These are phyloP conservation scores for Blattamonas nauphoetae DNA, from an alignment of 78 protist genomes.

Conservation along the genomic window DNA sequence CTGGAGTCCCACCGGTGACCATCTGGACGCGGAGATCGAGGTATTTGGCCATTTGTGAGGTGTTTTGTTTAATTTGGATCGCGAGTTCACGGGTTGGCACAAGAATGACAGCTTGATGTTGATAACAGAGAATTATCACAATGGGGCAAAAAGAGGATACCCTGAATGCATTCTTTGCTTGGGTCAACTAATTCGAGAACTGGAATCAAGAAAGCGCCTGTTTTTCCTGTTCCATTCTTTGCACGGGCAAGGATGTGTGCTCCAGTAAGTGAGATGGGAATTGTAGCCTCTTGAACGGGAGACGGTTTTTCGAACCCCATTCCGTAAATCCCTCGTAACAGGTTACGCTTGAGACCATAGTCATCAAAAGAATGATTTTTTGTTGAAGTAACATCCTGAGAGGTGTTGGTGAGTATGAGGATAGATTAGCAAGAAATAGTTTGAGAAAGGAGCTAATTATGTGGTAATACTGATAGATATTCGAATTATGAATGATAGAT, in stretches of 20 bases:
- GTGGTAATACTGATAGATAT: neutral
- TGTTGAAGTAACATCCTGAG: constrained; percentile 85
- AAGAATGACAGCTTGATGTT: constrained; percentile 58
- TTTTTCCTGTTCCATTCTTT: constrained; percentile 99
- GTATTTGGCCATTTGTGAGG: constrained; percentile 78
- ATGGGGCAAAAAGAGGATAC: constrained; percentile 11
- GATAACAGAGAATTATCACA: neutral
- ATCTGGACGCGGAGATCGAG: constrained; percentile 74
- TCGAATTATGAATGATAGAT: neutral
- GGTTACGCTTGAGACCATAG: constrained; percentile 78
- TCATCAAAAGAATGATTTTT: constrained; percentile 82
- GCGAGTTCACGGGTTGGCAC: constrained; percentile 96
- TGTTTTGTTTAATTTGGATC: constrained; percentile 80
- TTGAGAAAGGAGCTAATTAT: neutral
- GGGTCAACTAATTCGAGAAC: constrained; percentile 67
- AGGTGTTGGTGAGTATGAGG: no score
- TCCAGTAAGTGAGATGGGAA: constrained; percentile 78
- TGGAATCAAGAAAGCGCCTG: constrained; percentile 88
- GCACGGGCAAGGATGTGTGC: constrained; percentile 56
- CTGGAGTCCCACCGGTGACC: constrained; percentile 85
- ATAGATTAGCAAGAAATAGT: constrained; percentile 15
- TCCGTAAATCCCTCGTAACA: constrained; percentile 89
- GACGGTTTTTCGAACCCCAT: constrained; percentile 91
- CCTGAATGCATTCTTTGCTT: constrained; percentile 56
- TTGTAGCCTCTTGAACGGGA: constrained; percentile 93